Evolutionary conservation across 208 protist genomes (phyloP).

Genomic region (Trichomonas tenax): DNA sequence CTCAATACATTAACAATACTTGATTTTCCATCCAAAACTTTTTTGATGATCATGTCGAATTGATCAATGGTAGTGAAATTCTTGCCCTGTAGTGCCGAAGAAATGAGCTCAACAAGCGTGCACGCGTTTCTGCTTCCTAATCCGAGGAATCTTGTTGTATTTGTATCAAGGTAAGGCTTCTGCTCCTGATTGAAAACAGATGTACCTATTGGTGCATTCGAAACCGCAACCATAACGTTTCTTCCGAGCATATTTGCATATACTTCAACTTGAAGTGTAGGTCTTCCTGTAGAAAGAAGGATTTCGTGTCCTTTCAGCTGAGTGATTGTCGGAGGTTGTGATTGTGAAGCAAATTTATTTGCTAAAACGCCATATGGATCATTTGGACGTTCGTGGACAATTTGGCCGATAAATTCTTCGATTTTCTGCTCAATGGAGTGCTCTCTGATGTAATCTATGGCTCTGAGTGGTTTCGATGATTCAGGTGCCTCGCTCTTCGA

Average conservation of each 20-base stretch:
- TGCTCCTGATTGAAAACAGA: not conserved
- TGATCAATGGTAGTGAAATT: not conserved
- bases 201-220: not conserved
- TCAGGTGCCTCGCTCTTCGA: not conserved
- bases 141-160: not conserved
- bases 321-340: not conserved
- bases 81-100: not conserved
- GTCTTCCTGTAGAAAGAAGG: not conserved
- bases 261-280: not conserved
- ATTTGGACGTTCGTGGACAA: not conserved
- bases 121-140: not conserved
- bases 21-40: not conserved
- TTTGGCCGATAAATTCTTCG: not conserved
- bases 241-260: not conserved
- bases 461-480: not conserved
- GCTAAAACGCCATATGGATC: constrained; percentile 3
- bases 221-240: not conserved
- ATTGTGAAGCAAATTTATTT: constrained; percentile 14
- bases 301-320: not conserved
- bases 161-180: not conserved
- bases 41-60: not conserved
- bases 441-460: not conserved
- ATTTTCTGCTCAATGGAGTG: not conserved
- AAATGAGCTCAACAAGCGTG: not conserved
- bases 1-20: constrained; percentile 1